Evolutionary conservation across 805 yeast species (phyloP).

Genomic region (Saccharomycopsis sp.): DNA sequence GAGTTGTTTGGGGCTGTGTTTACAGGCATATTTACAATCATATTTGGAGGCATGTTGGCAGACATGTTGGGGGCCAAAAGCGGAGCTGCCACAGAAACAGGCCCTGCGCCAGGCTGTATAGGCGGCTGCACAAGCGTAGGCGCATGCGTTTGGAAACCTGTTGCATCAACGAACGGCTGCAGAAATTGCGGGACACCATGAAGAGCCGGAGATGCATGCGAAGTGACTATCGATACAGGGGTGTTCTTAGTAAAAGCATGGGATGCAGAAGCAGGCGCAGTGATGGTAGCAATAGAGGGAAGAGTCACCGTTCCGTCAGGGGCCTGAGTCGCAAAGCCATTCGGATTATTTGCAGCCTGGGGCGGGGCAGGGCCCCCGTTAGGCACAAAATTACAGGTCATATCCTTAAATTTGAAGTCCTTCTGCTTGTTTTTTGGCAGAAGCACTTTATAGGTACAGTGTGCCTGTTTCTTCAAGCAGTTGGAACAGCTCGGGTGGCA

Average conservation of each 20-base stretch:
- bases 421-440: conserved; percentile 4
- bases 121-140: no score
- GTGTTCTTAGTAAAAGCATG: neutral
- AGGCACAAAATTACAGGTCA: conserved; percentile 6
- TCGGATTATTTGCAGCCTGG: neutral
- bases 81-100: no score
- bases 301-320: neutral
- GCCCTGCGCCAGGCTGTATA: no score
- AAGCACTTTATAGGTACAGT: conserved; percentile 2
- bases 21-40: no score
- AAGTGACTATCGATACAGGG: neutral
- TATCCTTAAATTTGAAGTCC: conserved; percentile 13
- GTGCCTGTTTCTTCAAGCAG: conserved; percentile 8
- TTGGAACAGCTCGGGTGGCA: conserved; percentile 11
- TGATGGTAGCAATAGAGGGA: neutral
- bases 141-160: no score
- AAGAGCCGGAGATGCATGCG: no score
- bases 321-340: neutral
- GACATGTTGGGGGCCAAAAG: no score
- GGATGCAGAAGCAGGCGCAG: neutral
- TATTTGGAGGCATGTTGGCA: no score
- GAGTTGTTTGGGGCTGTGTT: no score
- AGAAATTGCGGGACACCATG: no score
- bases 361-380: neutral
- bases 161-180: no score